These are phyloP conservation scores for Coriaria nepalensis DNA, from an alignment of 306 rosid species.

Conservation along the genomic window DNA sequence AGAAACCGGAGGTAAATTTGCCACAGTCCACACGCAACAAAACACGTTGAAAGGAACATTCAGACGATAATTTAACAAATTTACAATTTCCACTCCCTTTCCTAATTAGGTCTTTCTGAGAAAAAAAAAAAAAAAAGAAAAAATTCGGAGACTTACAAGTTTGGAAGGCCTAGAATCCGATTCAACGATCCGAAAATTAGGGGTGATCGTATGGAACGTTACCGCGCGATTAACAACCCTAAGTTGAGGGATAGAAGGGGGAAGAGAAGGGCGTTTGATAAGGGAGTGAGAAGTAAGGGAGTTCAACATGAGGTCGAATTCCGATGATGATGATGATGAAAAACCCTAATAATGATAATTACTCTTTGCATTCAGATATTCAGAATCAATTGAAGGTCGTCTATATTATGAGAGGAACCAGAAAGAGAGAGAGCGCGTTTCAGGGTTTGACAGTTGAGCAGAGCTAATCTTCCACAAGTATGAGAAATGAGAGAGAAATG, in stretches of 20 bases:
- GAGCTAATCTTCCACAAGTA: background rate
- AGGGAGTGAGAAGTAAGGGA: constrained; percentile 37
- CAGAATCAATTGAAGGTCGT: no score
- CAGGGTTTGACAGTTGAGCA: constrained; percentile 2
- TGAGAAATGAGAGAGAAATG: background rate
- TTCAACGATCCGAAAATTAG: constrained; percentile 43
- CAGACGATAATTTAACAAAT: no score
- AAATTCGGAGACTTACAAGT: background rate
- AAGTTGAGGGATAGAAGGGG: constrained; percentile 16
- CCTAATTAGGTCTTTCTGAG: background rate
- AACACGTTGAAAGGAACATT: no score
- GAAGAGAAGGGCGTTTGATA: constrained; percentile 39
- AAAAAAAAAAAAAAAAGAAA: no score
- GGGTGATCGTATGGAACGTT: constrained; percentile 25
- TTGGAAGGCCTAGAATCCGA: constrained; percentile 21
- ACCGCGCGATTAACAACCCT: constrained; percentile 32
- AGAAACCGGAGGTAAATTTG: no score
- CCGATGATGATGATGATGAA: constrained; percentile 3
- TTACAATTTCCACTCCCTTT: background rate
- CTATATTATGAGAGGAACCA: background rate
- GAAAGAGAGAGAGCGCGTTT: background rate
- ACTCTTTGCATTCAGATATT: constrained; percentile 14
- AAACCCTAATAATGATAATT: constrained; percentile 4
- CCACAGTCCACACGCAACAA: no score
- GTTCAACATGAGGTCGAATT: constrained; percentile 40